A percentile compares a stretch with the other conserved stretches of the same genome.
These are phyloP conservation scores for Limnanthes douglasii DNA, from an alignment of 345 rosid species.

Conservation along the genomic window DNA sequence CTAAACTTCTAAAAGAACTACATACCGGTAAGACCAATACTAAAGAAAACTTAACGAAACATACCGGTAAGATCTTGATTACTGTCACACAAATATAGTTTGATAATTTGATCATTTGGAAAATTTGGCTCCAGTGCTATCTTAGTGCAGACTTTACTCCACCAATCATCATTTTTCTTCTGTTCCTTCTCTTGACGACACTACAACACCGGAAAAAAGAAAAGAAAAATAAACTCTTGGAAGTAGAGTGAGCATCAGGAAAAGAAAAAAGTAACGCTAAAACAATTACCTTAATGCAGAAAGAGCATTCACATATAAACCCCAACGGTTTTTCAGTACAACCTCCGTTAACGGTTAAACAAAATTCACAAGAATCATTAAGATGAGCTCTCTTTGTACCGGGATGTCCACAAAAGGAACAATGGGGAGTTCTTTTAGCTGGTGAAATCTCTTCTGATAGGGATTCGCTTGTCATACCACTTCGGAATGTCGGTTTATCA, in stretches of 20 bases:
- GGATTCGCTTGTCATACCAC: slow-evolving; percentile 13
- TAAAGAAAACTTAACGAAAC: slow-evolving; percentile 1
- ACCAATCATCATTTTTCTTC: slow-evolving; percentile 47
- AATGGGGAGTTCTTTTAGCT: slow-evolving; percentile 43
- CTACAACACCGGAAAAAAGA: slow-evolving; percentile 13
- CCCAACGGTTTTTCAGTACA: slow-evolving; percentile 46
- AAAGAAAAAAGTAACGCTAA: too few species aligned
- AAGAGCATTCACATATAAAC: slow-evolving; percentile 53
- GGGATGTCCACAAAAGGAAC: slow-evolving; percentile 88
- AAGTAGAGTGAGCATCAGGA: too few species aligned
- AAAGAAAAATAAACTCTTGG: not conserved
- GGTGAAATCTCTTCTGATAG: slow-evolving; percentile 16
- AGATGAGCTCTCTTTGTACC: slow-evolving; percentile 56
- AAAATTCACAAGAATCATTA: slow-evolving; percentile 47
- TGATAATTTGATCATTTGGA: slow-evolving; percentile 55
- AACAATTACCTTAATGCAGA: slow-evolving; percentile 34
- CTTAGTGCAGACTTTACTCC: slow-evolving; percentile 54
- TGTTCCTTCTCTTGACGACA: slow-evolving; percentile 37
- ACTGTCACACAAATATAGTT: slow-evolving; percentile 39
- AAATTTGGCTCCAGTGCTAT: slow-evolving; percentile 37
- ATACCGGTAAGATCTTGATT: slow-evolving; percentile 36
- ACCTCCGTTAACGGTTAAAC: slow-evolving; percentile 23
- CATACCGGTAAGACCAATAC: too few species aligned
- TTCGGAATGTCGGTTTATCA: slow-evolving; percentile 12
- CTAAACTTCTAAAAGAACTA: not conserved